Evolutionary conservation across 495 filamentous ascomycete genomes (phyloP).

Genomic region (Xylaria grammica): DNA sequence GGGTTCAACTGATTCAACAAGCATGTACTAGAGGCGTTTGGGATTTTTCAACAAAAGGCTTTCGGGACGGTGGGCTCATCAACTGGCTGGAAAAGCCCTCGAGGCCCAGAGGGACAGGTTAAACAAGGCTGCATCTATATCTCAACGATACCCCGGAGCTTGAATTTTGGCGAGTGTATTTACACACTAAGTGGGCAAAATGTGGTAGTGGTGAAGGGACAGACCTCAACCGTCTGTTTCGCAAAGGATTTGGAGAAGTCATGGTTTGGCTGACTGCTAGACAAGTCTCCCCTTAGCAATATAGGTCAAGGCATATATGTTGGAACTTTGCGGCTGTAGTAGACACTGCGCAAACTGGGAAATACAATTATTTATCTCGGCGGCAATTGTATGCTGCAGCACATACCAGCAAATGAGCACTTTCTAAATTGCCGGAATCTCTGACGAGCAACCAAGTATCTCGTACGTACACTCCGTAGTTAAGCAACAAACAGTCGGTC

Average conservation of each 20-base stretch:
- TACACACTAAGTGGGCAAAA: slow-evolving; percentile 2
- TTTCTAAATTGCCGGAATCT: background rate
- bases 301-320: background rate
- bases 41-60: slow-evolving; percentile 43
- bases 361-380: slow-evolving; percentile 8
- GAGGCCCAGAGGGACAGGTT: slow-evolving; percentile 27
- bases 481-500: no score
- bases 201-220: slow-evolving; percentile 1
- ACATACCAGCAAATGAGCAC: background rate
- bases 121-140: slow-evolving; percentile 36
- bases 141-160: slow-evolving; percentile 28
- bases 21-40: slow-evolving; percentile 39
- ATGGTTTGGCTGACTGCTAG: slow-evolving; percentile 6
- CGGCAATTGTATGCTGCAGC: slow-evolving; percentile 2
- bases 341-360: background rate
- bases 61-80: slow-evolving; percentile 31
- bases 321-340: slow-evolving; percentile 1
- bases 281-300: background rate
- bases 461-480: no score
- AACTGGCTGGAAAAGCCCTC: slow-evolving; percentile 27
- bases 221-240: slow-evolving; percentile 28
- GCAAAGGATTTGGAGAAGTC: slow-evolving; percentile 24
- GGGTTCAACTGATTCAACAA: slow-evolving; percentile 41
- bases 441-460: background rate
- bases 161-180: slow-evolving; percentile 16